Conservation (phyloP, 495 filamentous ascomycete species). For the Cudoniella acicularis region DNA sequence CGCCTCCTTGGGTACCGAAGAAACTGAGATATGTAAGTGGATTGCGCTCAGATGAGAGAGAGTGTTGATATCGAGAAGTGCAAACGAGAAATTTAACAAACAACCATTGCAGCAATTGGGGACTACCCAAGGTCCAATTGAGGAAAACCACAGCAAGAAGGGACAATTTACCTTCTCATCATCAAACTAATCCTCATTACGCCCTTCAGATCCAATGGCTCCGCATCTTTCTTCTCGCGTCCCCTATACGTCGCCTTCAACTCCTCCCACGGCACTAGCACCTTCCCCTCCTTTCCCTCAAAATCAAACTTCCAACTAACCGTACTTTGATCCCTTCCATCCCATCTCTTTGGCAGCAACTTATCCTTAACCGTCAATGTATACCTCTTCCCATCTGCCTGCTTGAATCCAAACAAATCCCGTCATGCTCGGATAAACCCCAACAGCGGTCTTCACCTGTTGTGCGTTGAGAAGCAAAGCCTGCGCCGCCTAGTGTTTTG, state of each 20-base stretch:
- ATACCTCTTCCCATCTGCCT: conserved; percentile 52
- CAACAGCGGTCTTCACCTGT: conserved; percentile 43
- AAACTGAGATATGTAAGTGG: conserved; percentile 46
- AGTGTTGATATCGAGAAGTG: neutral
- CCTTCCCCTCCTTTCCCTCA: conserved; percentile 14
- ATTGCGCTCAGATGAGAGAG: neutral
- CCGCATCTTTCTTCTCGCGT: conserved; percentile 51
- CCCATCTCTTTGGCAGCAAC: conserved; percentile 46
- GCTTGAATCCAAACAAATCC: conserved; percentile 35
- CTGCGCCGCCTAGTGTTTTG: conserved; percentile 71
- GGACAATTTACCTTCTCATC: conserved; percentile 78
- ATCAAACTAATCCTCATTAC: conserved; percentile 70
- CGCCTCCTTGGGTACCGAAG: conserved; percentile 70
- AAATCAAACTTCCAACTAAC: conserved; percentile 58
- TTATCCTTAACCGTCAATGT: conserved; percentile 72
- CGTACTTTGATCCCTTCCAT: conserved; percentile 61
- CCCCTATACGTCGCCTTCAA: conserved; percentile 74
- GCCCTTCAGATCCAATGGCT: conserved; percentile 48
- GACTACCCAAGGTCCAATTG: neutral
- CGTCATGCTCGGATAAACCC: conserved; percentile 54
- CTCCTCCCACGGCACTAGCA: conserved; percentile 55
- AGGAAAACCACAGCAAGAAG: too few species aligned
- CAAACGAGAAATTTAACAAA: neutral
- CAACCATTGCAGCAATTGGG: neutral
- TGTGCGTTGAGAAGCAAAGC: conserved; percentile 77